A percentile compares a stretch with the other conserved stretches of the same genome.
phyloP scores from a whole-genome alignment of 257 asterid genomes.

The Solanum clarkiae region DNA sequence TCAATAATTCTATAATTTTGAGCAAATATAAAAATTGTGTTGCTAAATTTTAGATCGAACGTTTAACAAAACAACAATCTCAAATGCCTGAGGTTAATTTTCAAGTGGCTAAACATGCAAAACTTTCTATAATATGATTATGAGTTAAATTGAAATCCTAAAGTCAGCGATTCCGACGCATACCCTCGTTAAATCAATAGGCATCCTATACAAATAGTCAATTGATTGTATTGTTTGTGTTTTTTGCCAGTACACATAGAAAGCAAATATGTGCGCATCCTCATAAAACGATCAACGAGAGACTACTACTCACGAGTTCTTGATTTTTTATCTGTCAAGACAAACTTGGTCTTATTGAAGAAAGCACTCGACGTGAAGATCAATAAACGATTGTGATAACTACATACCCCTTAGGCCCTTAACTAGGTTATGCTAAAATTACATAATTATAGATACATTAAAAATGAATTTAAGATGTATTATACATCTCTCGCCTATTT shows the following conservation, averaged over 20 bases:
- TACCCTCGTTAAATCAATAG: background rate
- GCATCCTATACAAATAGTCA: background rate
- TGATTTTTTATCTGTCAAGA: background rate
- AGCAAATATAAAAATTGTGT: fast-evolving
- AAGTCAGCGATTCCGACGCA: too few species aligned
- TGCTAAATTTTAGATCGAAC: background rate
- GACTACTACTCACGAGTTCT: background rate
- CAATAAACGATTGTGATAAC: fast-evolving
- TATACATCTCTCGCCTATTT: background rate
- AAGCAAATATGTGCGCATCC: fast-evolving
- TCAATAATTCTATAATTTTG: background rate
- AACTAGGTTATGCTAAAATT: background rate
- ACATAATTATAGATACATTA: background rate
- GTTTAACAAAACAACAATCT: background rate
- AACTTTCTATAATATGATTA: background rate
- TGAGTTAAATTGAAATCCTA: background rate
- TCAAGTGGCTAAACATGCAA: background rate
- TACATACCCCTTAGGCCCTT: background rate
- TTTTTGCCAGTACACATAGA: background rate
- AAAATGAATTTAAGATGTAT: background rate
- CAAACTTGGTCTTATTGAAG: background rate
- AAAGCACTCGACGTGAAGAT: fast-evolving
- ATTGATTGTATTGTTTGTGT: background rate
- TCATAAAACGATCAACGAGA: background rate
- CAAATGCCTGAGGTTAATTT: background rate